Base-by-base conservation (phyloP, 2,329 filamentous ascomycete genomes). In the Chaetothyriales sp. region DNA sequence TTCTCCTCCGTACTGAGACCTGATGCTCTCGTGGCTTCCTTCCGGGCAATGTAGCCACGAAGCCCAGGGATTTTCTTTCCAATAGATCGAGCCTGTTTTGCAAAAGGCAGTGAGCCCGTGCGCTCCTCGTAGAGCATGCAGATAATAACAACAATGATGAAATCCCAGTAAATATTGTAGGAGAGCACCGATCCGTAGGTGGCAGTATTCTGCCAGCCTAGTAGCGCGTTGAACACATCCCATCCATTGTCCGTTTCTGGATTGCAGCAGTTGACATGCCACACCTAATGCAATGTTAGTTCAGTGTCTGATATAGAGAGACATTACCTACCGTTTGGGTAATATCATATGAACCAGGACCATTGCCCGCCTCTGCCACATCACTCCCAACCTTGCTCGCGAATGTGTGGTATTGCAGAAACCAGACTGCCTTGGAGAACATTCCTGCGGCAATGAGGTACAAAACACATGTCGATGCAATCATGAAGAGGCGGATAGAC, bases 141-240 rank as follows among this genome's bases (percentile, higher is more conserved):
- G 8, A 78, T 53, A 62, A 90, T 84, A 4, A 73, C 75, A 15
- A 73, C 53, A 52, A 87, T 86, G 57, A 86, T 74, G 7, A 71
- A 72, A 48, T 92, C 67, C 88, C 87, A 95, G 70, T 94, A 94
- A 15, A 90, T 52, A 63, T 92, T 93, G 70, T 94, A 94, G 1
- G 84, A 81, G 56, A 94, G 79, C 56, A 94, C 83, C 1, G 85
- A 89, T 48, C 87, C 86, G 60, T 90, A 88, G 1, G 87, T 93
- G 2, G 85, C 88, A 8, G 84, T 86, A 69, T 94, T 94, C 54
- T 80, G 78, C 88, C 88, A 95, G 53, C 88, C 87, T 9, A 94
- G 73, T 48, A 94, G 73, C 51, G 85, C 80, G 60, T 93, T 90
- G 73, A 94, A 85, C 57, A 94, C 79, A 51, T 85, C 86, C 87